phyloP scores from a whole-genome alignment of 2,329 filamentous ascomycete species.

The Aureobasidium sp. region DNA sequence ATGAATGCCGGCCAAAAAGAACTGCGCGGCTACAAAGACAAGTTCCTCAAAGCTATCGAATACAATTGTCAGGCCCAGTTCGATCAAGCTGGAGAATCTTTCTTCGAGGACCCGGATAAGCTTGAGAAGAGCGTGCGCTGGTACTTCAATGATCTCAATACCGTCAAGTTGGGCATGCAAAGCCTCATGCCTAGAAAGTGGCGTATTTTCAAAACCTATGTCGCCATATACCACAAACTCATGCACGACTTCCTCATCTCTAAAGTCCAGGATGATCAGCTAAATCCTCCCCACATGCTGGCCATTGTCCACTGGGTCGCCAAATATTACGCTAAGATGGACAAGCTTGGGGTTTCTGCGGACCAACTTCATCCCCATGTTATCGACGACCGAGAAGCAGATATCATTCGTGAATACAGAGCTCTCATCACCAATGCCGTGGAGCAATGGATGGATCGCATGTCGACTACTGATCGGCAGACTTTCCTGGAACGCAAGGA shows the following conservation, averaged over 20 bases:
- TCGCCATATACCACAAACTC: conserved; percentile 79
- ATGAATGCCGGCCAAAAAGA: conserved; percentile 91
- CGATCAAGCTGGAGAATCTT: conserved; percentile 60
- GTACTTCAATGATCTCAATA: conserved; percentile 97
- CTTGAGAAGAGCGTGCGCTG: conserved; percentile 86
- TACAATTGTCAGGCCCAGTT: conserved; percentile 67
- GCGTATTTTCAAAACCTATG: conserved; percentile 89
- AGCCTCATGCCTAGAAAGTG: conserved; percentile 91
- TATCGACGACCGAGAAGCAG: conserved; percentile 80
- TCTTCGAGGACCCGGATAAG: conserved; percentile 72
- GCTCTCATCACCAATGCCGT: conserved; percentile 91
- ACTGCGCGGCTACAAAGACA: conserved; percentile 91
- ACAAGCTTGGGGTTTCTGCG: conserved; percentile 70
- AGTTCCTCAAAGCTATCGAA: conserved; percentile 76
- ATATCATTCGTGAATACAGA: conserved; percentile 88
- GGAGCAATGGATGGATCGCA: conserved; percentile 95
- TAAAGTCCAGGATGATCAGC: conserved; percentile 73
- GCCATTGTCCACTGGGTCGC: conserved; percentile 92
- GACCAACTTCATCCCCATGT: conserved; percentile 76
- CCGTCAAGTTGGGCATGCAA: conserved; percentile 87
- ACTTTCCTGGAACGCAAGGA: conserved; percentile 71
- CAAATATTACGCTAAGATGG: conserved; percentile 95
- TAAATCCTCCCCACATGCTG: conserved; percentile 80
- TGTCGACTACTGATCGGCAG: conserved; percentile 71
- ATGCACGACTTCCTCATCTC: conserved; percentile 91